These are phyloP conservation scores for Candida alai DNA, from an alignment of 805 yeast genomes.

Conservation along the genomic window DNA sequence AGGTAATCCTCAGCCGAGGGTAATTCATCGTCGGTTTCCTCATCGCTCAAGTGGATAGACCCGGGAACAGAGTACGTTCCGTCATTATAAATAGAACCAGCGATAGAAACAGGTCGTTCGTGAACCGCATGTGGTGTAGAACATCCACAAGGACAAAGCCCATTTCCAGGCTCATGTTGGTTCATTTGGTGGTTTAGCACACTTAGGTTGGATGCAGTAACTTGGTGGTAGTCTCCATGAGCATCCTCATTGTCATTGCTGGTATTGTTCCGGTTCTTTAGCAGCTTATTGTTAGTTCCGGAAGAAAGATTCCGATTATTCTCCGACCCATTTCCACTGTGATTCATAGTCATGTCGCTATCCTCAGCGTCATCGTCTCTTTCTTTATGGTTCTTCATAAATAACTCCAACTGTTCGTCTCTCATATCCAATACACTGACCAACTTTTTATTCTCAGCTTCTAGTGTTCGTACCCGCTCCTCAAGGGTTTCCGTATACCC, in stretches of 20 bases:
- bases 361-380: not conserved
- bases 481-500: conserved; percentile 91
- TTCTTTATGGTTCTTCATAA: conserved; percentile 12
- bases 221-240: conserved; percentile 4
- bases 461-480: conserved; percentile 81
- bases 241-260: not conserved
- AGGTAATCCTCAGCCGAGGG: conserved; percentile 26
- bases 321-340: conserved; percentile 1
- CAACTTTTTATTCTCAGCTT: conserved; percentile 71
- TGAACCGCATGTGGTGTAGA: conserved; percentile 53
- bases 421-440: conserved; percentile 59
- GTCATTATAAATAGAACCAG: conserved; percentile 51
- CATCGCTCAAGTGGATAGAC: conserved; percentile 39
- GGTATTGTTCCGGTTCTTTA: not conserved
- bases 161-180: conserved; percentile 29
- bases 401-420: conserved; percentile 55
- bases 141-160: conserved; percentile 55
- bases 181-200: conserved; percentile 15
- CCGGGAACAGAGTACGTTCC: conserved; percentile 27
- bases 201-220: conserved; percentile 14
- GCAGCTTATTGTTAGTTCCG: not conserved
- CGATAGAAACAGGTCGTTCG: conserved; percentile 62
- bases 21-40: conserved; percentile 28
- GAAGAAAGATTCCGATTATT: too few species aligned
- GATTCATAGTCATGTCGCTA: not conserved